A percentile compares a stretch with the other conserved stretches of the same genome.
phyloP scores from a whole-genome alignment of 2,329 filamentous ascomycete species.

The Zymoseptoria brevis region DNA sequence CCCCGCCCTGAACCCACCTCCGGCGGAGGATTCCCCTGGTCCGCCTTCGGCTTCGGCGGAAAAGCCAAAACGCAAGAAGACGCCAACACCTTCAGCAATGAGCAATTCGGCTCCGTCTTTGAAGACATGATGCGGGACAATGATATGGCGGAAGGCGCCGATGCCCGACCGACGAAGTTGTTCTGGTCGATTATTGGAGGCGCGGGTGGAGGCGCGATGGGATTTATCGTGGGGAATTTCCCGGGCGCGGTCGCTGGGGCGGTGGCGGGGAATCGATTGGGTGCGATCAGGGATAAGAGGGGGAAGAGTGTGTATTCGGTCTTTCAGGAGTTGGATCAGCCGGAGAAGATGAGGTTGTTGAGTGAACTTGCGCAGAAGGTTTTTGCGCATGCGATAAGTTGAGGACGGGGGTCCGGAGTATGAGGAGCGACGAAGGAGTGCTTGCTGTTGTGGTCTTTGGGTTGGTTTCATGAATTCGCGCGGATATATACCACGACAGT shows the following conservation, averaged over 20 bases:
- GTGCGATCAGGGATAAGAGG: constrained; percentile 77
- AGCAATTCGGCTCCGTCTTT: constrained; percentile 71
- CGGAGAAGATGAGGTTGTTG: constrained; percentile 71
- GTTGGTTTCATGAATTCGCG: background rate
- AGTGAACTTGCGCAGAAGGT: constrained; percentile 79
- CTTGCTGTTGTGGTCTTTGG: background rate
- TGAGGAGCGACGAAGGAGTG: no score
- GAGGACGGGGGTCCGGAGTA: no score
- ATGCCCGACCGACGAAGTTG: constrained; percentile 54
- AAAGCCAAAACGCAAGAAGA: constrained; percentile 39
- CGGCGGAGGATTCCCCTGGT: constrained; percentile 64
- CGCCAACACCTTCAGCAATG: constrained; percentile 49
- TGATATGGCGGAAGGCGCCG: constrained; percentile 62
- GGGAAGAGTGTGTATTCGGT: constrained; percentile 94
- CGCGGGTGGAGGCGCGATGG: constrained; percentile 77
- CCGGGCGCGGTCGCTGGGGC: constrained; percentile 82
- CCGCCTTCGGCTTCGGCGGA: constrained; percentile 54
- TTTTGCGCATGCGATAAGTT: constrained; percentile 68
- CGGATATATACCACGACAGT: constrained; percentile 11
- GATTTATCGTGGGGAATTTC: constrained; percentile 91
- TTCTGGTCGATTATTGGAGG: constrained; percentile 88
- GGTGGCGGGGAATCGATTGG: constrained; percentile 86
- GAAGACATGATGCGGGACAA: constrained; percentile 49
- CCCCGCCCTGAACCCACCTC: constrained; percentile 33
- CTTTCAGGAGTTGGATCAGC: constrained; percentile 78